Evolutionary conservation across 1,284 basidiomycete species (phyloP).

Genomic region (Trichosporon faecale): DNA sequence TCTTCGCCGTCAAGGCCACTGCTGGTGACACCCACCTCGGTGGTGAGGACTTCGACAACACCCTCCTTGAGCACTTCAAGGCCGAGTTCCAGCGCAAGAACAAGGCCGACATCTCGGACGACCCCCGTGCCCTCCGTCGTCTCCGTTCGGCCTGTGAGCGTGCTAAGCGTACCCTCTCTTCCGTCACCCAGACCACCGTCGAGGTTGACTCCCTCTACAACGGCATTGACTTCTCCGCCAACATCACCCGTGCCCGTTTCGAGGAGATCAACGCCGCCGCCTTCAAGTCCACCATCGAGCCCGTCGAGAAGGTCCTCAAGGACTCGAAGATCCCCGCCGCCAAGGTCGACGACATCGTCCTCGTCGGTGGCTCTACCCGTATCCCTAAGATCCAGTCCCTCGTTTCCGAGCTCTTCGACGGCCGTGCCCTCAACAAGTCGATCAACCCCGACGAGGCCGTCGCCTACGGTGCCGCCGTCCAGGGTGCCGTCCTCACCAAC

Average conservation of each 20-base stretch:
- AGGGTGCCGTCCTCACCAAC: slow-evolving; percentile 92
- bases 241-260: slow-evolving; percentile 97
- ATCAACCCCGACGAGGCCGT: slow-evolving; percentile 96
- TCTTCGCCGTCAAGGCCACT: slow-evolving; percentile 68
- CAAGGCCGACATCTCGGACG: slow-evolving; percentile 88
- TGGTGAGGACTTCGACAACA: slow-evolving; percentile 99
- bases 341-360: slow-evolving; percentile 98
- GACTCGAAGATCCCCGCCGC: slow-evolving; percentile 96
- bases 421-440: slow-evolving; percentile 96
- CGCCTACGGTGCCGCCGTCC: slow-evolving; percentile 93
- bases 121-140: slow-evolving; percentile 91
- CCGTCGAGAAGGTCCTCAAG: slow-evolving; percentile 98
- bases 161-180: slow-evolving; percentile 97
- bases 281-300: slow-evolving; percentile 97
- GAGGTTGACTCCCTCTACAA: slow-evolving; percentile 98
- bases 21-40: slow-evolving; percentile 98
- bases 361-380: slow-evolving; percentile 99
- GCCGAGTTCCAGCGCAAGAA: slow-evolving; percentile 68
- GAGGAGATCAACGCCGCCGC: slow-evolving; percentile 94
- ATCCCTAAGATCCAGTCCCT: slow-evolving; percentile 99
- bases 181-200: slow-evolving; percentile 95
- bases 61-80: slow-evolving; percentile 81
- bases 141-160: slow-evolving; percentile 96
- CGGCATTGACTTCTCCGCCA: slow-evolving; percentile 84
- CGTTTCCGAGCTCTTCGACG: slow-evolving; percentile 96